These are phyloP conservation scores for Rhododendron simsii DNA, from an alignment of 148 eudicot genomes.

Conservation along the genomic window DNA sequence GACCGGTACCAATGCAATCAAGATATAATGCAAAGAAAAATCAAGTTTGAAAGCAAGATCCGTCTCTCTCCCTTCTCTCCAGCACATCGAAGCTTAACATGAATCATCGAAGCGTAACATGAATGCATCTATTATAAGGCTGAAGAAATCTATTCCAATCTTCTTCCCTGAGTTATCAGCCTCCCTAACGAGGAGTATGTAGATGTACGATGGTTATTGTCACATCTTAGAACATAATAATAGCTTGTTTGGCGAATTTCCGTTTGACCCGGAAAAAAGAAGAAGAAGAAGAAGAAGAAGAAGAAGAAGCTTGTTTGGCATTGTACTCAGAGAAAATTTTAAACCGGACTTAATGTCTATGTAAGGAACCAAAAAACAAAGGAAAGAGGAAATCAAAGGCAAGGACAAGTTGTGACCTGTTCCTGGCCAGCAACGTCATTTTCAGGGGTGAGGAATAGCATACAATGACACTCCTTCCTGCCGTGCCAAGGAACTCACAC, in stretches of 20 bases:
- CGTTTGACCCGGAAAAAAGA: too few relatives aligned
- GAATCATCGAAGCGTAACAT: neutral
- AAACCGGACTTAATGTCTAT: neutral
- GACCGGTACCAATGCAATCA: neutral
- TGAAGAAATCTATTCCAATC: neutral
- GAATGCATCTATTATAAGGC: neutral
- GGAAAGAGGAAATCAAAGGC: neutral
- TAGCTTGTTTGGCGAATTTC: too few relatives aligned
- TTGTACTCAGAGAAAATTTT: too few relatives aligned
- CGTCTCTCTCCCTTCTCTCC: neutral
- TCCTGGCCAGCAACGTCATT: constrained; percentile 92
- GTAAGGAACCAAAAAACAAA: neutral
- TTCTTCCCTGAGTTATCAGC: neutral
- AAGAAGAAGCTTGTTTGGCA: too few relatives aligned
- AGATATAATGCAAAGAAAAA: neutral
- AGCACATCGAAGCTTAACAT: neutral
- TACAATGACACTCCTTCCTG: constrained; percentile 99
- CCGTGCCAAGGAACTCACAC: constrained; percentile 9
- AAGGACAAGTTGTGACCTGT: constrained; percentile 42
- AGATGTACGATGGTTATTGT: neutral
- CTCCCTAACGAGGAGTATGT: neutral
- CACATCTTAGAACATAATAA: neutral
- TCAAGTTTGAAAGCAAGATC: neutral
- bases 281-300: too few relatives aligned
- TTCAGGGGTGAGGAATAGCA: constrained; percentile 93